phyloP scores from a whole-genome alignment of 176 grass and related monocot genomes.

The Oropetium thomaeum region DNA sequence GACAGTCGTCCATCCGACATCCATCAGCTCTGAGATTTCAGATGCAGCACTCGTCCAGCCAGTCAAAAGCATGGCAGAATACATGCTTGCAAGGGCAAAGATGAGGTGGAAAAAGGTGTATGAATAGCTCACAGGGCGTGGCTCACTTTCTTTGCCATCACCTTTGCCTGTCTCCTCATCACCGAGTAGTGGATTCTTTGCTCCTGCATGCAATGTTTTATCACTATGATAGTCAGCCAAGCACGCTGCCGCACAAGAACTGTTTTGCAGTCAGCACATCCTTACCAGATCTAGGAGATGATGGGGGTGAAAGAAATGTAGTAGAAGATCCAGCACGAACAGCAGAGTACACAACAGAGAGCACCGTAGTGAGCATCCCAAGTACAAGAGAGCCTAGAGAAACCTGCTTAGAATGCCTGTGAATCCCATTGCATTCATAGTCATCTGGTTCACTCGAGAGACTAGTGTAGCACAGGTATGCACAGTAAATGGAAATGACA shows the following conservation, averaged over 20 bases:
- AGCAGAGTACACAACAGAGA: constrained; percentile 93
- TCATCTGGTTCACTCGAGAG: constrained; percentile 83
- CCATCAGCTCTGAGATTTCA: constrained; percentile 79
- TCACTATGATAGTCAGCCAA: constrained; percentile 1
- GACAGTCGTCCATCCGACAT: constrained; percentile 92
- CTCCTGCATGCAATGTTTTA: constrained; percentile 38
- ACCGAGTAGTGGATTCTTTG: constrained; percentile 54
- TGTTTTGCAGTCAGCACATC: background rate
- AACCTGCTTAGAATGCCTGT: constrained; percentile 83
- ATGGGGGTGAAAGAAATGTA: constrained; percentile 82
- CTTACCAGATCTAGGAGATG: constrained; percentile 81
- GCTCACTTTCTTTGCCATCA: constrained; percentile 42
- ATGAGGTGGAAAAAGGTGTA: constrained; percentile 98
- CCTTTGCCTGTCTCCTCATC: constrained; percentile 56
- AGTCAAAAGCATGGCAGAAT: constrained; percentile 92
- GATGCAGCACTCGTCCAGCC: constrained; percentile 80
- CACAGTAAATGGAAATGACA: constrained; percentile 77
- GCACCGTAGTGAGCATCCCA: constrained; percentile 92
- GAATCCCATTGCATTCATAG: constrained; percentile 84
- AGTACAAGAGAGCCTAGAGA: constrained; percentile 73
- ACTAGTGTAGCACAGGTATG: constrained; percentile 82
- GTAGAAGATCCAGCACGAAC: constrained; percentile 91
- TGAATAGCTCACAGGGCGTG: constrained; percentile 68
- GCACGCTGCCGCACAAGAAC: background rate
- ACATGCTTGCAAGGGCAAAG: constrained; percentile 95